phyloP scores from a whole-genome alignment of 2,329 filamentous ascomycete species.

The Fusarium sambucinum region DNA sequence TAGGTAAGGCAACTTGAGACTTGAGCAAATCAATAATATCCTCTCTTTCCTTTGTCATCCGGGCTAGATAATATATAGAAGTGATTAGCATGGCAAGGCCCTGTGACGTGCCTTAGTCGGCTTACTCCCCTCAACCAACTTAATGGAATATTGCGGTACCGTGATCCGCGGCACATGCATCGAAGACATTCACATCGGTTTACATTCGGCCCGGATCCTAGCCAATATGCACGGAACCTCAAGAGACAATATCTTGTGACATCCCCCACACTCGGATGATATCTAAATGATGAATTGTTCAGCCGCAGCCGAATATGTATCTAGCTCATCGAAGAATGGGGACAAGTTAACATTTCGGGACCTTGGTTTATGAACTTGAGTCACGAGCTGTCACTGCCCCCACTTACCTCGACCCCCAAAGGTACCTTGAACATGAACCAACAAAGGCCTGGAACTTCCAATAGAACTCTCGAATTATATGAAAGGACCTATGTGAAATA shows the following conservation, averaged over 20 bases:
- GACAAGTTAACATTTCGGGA: neutral
- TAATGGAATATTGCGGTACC: too few relatives aligned
- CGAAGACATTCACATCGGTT: neutral
- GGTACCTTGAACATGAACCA: neutral
- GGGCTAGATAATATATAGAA: too few relatives aligned
- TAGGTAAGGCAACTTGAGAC: too few relatives aligned
- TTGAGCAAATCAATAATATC: too few relatives aligned
- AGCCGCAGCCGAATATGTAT: neutral
- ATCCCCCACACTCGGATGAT: neutral
- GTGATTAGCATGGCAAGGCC: too few relatives aligned
- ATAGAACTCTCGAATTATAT: neutral
- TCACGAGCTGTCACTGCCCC: neutral
- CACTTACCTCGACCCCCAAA: constrained; percentile 6
- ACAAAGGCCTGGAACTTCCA: neutral
- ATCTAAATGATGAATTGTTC: neutral
- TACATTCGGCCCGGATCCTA: neutral
- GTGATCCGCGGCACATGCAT: neutral
- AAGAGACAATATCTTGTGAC: neutral
- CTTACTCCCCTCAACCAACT: too few relatives aligned
- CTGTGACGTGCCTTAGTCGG: too few relatives aligned
- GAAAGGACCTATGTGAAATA: neutral
- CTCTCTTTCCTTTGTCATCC: too few relatives aligned
- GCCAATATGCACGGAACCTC: neutral
- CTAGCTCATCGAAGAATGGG: neutral
- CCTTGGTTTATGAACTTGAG: neutral